These are phyloP conservation scores for Suillus luteus DNA, from an alignment of 768 basidiomycete species.

Conservation along the genomic window DNA sequence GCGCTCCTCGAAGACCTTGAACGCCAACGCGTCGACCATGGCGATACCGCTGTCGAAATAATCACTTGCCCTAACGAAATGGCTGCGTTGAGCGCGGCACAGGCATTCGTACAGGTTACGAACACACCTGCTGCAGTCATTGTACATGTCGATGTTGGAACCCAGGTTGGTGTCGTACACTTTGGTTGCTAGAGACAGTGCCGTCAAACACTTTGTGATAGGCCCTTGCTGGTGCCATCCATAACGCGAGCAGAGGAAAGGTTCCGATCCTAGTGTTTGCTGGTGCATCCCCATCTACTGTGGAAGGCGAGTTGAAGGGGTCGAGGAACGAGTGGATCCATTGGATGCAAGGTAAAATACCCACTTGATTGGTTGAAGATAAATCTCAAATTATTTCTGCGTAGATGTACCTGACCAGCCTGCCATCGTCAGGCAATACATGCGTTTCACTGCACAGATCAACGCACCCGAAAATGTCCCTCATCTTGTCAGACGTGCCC, in stretches of 20 bases:
- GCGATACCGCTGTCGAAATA: constrained; percentile 47
- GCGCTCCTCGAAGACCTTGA: constrained; percentile 70
- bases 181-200: background rate
- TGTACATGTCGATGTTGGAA: constrained; percentile 74
- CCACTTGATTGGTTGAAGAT: background rate
- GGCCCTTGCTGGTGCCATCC: constrained; percentile 70
- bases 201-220: constrained; percentile 23
- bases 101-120: constrained; percentile 67
- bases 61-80: constrained; percentile 77
- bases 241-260: constrained; percentile 65
- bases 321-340: constrained; percentile 74
- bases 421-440: constrained; percentile 72
- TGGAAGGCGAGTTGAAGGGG: constrained; percentile 57
- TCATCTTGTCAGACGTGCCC: constrained; percentile 53
- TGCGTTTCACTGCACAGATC: constrained; percentile 66
- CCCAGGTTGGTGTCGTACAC: constrained; percentile 45
- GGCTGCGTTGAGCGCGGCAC: constrained; percentile 72
- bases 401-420: constrained; percentile 72
- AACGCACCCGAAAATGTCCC: constrained; percentile 53
- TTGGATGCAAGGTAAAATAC: constrained; percentile 61
- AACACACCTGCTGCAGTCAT: constrained; percentile 72
- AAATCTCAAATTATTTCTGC: background rate
- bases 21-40: constrained; percentile 45
- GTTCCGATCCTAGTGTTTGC: constrained; percentile 72
- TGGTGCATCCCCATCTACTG: constrained; percentile 64